These are phyloP conservation scores for Podospora tetraspora DNA, from an alignment of 495 filamentous ascomycete genomes.

Conservation along the genomic window DNA sequence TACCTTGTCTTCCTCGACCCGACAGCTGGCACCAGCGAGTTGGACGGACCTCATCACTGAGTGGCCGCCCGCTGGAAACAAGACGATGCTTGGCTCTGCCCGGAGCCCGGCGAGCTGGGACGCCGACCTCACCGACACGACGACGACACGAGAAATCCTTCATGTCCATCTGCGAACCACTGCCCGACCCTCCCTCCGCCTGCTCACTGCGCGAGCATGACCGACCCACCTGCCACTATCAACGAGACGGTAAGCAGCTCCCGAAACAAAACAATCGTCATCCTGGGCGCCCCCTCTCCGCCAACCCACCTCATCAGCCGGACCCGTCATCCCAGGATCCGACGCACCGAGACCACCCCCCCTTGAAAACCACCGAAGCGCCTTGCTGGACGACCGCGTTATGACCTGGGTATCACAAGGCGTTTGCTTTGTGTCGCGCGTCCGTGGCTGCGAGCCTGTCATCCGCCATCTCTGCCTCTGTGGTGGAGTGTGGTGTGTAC, in stretches of 20 bases:
- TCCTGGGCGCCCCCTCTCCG: not conserved
- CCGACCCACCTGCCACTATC: not conserved
- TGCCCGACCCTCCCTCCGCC: not conserved
- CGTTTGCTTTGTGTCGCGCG: not conserved
- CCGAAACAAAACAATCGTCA: not conserved
- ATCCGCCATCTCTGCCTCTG: not conserved
- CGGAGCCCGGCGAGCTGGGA: not conserved
- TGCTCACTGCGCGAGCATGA: not conserved
- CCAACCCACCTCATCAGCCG: not conserved
- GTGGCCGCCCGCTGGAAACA: not conserved
- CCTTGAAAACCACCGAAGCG: conserved; percentile 3
- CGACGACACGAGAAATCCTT: not conserved
- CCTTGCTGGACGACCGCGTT: not conserved
- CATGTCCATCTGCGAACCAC: not conserved
- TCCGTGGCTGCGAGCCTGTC: not conserved
- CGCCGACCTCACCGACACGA: not conserved
- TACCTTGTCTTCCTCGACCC: not conserved
- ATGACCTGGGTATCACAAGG: conserved; percentile 1
- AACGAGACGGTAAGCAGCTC: not conserved
- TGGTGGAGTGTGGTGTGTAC: not conserved
- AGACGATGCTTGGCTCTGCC: not conserved
- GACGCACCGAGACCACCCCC: not conserved
- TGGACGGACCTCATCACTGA: not conserved
- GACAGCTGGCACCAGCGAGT: not conserved
- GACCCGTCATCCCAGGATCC: conserved; percentile 4